Evolutionary conservation across 2,329 filamentous ascomycete genomes (phyloP).

Genomic region (Neonectria punicea): DNA sequence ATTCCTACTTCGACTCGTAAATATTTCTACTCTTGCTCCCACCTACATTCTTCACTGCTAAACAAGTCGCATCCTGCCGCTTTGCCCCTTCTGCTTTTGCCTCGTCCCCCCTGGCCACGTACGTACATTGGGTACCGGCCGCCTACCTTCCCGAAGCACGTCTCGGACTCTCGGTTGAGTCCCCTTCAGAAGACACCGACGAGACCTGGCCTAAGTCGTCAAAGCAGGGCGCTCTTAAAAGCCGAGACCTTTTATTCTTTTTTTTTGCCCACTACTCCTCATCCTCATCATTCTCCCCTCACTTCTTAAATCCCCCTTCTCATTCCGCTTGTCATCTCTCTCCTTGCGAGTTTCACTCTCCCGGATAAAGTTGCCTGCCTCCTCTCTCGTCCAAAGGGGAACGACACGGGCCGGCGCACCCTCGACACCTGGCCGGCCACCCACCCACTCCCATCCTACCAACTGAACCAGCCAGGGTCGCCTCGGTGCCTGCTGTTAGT

Average conservation of each 20-base stretch:
- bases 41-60: background rate
- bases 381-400: conserved; percentile 15
- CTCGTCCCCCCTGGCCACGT: background rate
- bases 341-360: conserved; percentile 11
- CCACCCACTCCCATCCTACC: conserved; percentile 3
- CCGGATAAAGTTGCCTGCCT: conserved; percentile 23
- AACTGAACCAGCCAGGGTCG: conserved; percentile 20
- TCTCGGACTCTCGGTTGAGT: background rate
- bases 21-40: background rate
- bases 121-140: background rate
- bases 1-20: background rate
- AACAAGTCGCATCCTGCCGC: background rate
- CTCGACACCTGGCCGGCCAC: conserved; percentile 17
- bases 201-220: background rate
- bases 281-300: background rate
- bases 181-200: background rate
- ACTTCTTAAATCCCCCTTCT: too few relatives aligned
- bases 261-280: background rate
- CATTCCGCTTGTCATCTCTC: background rate
- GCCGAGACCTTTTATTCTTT: conserved; percentile 4
- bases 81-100: background rate
- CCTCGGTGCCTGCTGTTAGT: conserved; percentile 24
- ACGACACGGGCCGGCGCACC: conserved; percentile 16
- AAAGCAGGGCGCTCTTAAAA: conserved; percentile 3
- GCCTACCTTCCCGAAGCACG: background rate